Conservation (phyloP, 208 protist species). For the Acanthamoeba royreba region DNA sequence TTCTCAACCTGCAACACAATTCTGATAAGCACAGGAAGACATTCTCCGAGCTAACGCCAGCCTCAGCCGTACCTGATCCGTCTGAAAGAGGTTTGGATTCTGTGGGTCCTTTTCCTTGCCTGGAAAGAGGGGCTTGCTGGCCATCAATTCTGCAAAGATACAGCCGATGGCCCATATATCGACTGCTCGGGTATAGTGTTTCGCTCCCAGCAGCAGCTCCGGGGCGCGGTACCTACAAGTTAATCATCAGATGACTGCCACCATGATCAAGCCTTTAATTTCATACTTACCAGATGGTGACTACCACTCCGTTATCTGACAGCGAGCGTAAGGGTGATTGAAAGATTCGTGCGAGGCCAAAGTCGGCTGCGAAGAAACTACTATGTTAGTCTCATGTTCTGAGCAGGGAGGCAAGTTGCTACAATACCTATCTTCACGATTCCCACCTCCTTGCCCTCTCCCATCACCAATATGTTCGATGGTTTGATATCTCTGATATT, state of each 20-base stretch:
- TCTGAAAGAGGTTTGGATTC: slow-evolving; percentile 46
- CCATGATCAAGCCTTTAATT: neutral
- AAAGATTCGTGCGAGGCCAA: slow-evolving; percentile 73
- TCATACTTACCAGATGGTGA: slow-evolving; percentile 80
- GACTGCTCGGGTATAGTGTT: slow-evolving; percentile 29
- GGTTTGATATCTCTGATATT: slow-evolving; percentile 75
- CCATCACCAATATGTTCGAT: slow-evolving; percentile 75
- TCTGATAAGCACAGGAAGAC: too few relatives aligned
- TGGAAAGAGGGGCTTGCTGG: slow-evolving; percentile 21
- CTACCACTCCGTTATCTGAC: slow-evolving; percentile 62
- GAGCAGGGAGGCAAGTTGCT: neutral
- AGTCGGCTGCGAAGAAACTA: slow-evolving; percentile 68
- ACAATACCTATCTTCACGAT: slow-evolving; percentile 70
- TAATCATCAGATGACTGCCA: neutral
- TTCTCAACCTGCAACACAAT: slow-evolving; percentile 45
- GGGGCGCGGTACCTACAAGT: slow-evolving; percentile 69
- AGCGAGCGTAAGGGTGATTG: slow-evolving; percentile 59
- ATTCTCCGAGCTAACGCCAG: too few relatives aligned
- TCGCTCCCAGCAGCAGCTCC: slow-evolving; percentile 67
- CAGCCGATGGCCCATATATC: slow-evolving; percentile 91
- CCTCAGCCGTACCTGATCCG: neutral
- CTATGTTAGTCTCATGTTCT: slow-evolving; percentile 64
- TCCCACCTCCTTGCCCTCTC: slow-evolving; percentile 63
- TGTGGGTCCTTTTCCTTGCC: slow-evolving; percentile 43
- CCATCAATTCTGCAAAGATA: slow-evolving; percentile 87